Evolutionary conservation across 352 stramenopile genomes (phyloP), one percentile per base, ranked within the genome.

Genomic region (Thalassiosira livingstoniorum): DNA sequence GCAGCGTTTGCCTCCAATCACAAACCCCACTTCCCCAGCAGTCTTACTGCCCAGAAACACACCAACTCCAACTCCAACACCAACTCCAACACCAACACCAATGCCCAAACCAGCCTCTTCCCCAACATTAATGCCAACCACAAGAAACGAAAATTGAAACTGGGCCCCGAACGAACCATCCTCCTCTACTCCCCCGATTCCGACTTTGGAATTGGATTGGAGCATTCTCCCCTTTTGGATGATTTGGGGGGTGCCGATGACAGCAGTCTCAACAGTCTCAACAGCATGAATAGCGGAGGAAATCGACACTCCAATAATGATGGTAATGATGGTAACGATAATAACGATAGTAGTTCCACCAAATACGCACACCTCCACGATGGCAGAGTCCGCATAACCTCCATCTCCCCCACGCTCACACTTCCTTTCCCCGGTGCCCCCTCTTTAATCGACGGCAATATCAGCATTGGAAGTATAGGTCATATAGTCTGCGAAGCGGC

Each of bases 401-500:
- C 63, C n/a, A 25, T 61, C 32, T 34, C 39, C 11, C 11, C 70
- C 23, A 54, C 61, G 29, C 21, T 18, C 32, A 53, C 10, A 4
- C 2, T 4, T 21, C 21, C 32, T 29, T 42, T 39, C 39, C 5
- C 5, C 25, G 55, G n/a, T 25, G 15, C 39, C 15, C 15, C 11
- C 3, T 7, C 5, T 10, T 32, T 82, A 5, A 39, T 79, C 35
- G 68, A 90, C 68, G 90, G 88, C 27, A 60, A 73, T 0, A 82
- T 92, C n/a, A 5, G 86, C 34, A 45, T 85, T 0, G 87, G 85
- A 31, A 88, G 93, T 79, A 73, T 94, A 0, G 80, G 93, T 35
- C 57, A 94, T 79, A 73, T 94, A 0, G 80, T 94, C 39, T 61
- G 86, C 53, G 90, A 94, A 79, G 86, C 86, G 15, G 88, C 87